These are phyloP conservation scores for Diutina catenulata DNA, from an alignment of 1,139 yeast species.

Conservation along the genomic window DNA sequence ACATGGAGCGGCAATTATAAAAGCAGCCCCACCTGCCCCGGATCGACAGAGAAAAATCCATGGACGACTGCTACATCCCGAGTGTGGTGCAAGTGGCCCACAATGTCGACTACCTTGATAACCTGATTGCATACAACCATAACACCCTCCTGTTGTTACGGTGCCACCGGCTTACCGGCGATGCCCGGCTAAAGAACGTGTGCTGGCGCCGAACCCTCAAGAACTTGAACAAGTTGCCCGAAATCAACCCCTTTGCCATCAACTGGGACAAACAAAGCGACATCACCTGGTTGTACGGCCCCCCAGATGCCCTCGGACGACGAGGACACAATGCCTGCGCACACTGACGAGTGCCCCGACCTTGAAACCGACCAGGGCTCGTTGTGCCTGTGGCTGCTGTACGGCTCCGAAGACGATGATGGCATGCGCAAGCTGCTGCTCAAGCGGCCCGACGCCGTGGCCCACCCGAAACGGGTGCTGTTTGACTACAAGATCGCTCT, in stretches of 20 bases:
- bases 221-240: constrained; percentile 18
- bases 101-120: constrained; percentile 25
- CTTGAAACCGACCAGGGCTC: constrained; percentile 6
- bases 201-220: constrained; percentile 34
- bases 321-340: constrained; percentile 6
- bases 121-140: constrained; percentile 12
- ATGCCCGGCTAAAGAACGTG: constrained; percentile 23
- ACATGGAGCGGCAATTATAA: too few species aligned
- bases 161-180: constrained; percentile 11
- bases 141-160: not conserved
- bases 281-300: constrained; percentile 37
- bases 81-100: constrained; percentile 13
- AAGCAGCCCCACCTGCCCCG: too few species aligned
- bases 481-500: constrained; percentile 31
- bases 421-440: constrained; percentile 8
- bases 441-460: constrained; percentile 6
- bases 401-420: constrained; percentile 5
- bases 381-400: constrained; percentile 7
- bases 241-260: constrained; percentile 23
- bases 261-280: constrained; percentile 36
- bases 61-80: constrained; percentile 9
- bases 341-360: constrained; percentile 7
- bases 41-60: too few species aligned
- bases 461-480: constrained; percentile 15
- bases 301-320: constrained; percentile 15